Evolutionary conservation across 495 filamentous ascomycete genomes (phyloP).

Genomic region (Sphaerosporella brunnea): DNA sequence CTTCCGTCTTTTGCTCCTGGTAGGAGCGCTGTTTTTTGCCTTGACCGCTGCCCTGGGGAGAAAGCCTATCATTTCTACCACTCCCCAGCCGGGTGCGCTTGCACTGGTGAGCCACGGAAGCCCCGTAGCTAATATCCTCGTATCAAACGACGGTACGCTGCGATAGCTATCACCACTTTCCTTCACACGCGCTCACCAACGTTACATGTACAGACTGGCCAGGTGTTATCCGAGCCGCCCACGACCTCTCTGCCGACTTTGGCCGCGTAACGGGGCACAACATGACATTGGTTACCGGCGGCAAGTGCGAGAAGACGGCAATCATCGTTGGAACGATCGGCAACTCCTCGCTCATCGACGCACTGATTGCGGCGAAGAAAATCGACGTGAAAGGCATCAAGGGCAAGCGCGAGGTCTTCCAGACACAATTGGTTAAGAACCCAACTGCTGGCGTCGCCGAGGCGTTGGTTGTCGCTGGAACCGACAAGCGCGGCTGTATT

Average conservation of each 20-base stretch:
- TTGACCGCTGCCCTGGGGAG: neutral
- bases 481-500: slow-evolving; percentile 50
- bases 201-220: slow-evolving; percentile 38
- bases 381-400: slow-evolving; percentile 37
- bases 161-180: neutral
- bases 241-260: slow-evolving; percentile 53
- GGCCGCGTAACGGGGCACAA: slow-evolving; percentile 47
- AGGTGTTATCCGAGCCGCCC: slow-evolving; percentile 49
- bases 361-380: slow-evolving; percentile 36
- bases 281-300: slow-evolving; percentile 36
- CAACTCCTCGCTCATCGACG: slow-evolving; percentile 42
- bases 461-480: slow-evolving; percentile 52
- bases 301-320: slow-evolving; percentile 30
- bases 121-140: neutral
- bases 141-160: neutral
- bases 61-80: neutral
- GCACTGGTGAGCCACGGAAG: neutral
- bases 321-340: slow-evolving; percentile 56
- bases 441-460: slow-evolving; percentile 39
- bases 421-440: slow-evolving; percentile 39
- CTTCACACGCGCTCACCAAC: neutral
- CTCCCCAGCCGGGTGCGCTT: neutral
- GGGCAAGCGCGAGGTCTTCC: slow-evolving; percentile 55
- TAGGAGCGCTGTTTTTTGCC: neutral
- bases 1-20: neutral